Evolutionary conservation across 2,329 filamentous ascomycete genomes (phyloP).

Genomic region (Xylaria sp.): DNA sequence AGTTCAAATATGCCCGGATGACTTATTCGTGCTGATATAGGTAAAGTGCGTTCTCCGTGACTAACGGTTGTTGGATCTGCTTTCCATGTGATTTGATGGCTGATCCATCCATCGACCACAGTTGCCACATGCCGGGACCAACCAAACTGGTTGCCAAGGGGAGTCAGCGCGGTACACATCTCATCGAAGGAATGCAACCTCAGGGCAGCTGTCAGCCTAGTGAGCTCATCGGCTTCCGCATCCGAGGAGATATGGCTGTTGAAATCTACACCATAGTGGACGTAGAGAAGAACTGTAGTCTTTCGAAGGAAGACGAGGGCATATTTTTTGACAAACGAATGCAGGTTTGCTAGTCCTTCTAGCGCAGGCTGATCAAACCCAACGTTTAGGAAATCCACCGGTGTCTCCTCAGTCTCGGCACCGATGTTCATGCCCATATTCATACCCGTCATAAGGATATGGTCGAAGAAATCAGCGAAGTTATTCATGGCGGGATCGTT

Average conservation of each 20-base stretch:
- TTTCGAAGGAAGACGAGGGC: slow-evolving; percentile 92
- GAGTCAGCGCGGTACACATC: slow-evolving; percentile 72
- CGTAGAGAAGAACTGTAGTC: slow-evolving; percentile 81
- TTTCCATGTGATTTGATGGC: slow-evolving; percentile 64
- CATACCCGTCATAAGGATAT: slow-evolving; percentile 58
- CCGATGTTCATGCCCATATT: slow-evolving; percentile 57
- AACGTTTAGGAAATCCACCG: slow-evolving; percentile 53
- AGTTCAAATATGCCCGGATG: slow-evolving; percentile 96
- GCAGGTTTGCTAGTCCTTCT: slow-evolving; percentile 63
- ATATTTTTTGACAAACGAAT: slow-evolving; percentile 78
- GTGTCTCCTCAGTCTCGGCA: slow-evolving; percentile 49
- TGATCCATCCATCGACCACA: slow-evolving; percentile 77
- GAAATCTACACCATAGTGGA: slow-evolving; percentile 89
- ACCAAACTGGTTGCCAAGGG: slow-evolving; percentile 55
- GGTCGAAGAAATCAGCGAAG: slow-evolving; percentile 66
- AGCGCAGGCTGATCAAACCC: slow-evolving; percentile 67
- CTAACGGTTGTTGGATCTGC: slow-evolving; percentile 17
- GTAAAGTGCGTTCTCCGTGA: slow-evolving; percentile 40
- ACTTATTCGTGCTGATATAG: slow-evolving; percentile 63
- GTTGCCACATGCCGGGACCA: slow-evolving; percentile 60
- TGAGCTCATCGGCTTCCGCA: slow-evolving; percentile 78
- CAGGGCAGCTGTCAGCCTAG: slow-evolving; percentile 80
- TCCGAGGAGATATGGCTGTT: slow-evolving; percentile 72
- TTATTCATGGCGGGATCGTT: slow-evolving; percentile 61
- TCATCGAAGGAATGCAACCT: slow-evolving; percentile 81